Conservation (phyloP, 768 basidiomycete genomes). For the Omphalotus guepiniiformis region DNA sequence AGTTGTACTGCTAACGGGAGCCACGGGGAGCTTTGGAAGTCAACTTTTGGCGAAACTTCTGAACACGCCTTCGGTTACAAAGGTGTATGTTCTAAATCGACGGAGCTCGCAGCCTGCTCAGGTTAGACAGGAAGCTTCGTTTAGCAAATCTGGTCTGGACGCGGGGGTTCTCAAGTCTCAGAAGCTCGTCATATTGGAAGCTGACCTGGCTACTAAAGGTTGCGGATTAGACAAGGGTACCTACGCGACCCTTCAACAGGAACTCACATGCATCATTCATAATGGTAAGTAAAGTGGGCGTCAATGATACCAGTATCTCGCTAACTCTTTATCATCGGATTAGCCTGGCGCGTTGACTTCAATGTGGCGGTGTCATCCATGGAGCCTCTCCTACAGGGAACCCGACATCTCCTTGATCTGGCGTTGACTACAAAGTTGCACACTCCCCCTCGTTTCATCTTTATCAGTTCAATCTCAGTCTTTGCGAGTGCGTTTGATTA, state of each 20-base stretch:
- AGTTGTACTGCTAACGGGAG: constrained; percentile 32
- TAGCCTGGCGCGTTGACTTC: constrained; percentile 35
- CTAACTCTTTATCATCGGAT: neutral
- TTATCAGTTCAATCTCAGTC: constrained; percentile 28
- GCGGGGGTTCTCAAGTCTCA: constrained; percentile 14
- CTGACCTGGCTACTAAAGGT: constrained; percentile 8
- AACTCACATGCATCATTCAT: constrained; percentile 21
- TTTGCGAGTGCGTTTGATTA: constrained; percentile 29
- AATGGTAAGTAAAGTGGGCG: constrained; percentile 20
- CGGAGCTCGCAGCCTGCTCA: too few relatives aligned
- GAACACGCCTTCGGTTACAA: constrained; percentile 18
- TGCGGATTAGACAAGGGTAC: constrained; percentile 3
- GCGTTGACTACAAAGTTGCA: constrained; percentile 22
- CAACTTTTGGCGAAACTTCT: constrained; percentile 29
- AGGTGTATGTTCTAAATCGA: constrained; percentile 34
- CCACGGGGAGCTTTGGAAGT: constrained; percentile 32
- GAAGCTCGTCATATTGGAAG: constrained; percentile 23
- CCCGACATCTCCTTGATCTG: constrained; percentile 30
- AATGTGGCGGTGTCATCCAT: constrained; percentile 26
- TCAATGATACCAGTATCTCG: neutral
- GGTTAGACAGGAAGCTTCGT: constrained; percentile 19
- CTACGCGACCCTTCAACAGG: constrained; percentile 10
- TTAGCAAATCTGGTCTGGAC: constrained; percentile 22
- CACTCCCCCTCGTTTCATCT: constrained; percentile 25
- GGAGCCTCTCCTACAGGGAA: constrained; percentile 24